Conservation (phyloP, 441 rosid species). For the Pelargonium fulgidum region DNA sequence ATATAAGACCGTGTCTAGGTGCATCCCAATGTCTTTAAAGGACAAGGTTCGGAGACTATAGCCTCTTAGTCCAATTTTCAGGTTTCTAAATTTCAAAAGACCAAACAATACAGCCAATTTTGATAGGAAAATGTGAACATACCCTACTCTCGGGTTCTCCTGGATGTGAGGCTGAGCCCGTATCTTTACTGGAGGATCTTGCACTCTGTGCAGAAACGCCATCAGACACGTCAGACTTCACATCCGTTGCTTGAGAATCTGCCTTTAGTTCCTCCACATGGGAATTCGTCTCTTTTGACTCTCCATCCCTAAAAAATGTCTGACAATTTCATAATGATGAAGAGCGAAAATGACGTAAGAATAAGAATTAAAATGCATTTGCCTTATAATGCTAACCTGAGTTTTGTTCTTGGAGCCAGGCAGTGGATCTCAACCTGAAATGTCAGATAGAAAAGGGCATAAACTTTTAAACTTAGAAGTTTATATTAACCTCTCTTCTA, state of each 20-base stretch:
- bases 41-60: not conserved
- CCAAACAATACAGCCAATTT: not conserved
- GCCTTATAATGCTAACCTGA: conserved; percentile 29
- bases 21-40: not conserved
- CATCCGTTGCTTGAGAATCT: conserved; percentile 25
- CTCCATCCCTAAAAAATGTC: conserved; percentile 32
- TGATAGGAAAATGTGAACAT: conserved; percentile 10
- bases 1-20: not conserved
- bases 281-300: conserved; percentile 29
- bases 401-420: conserved; percentile 41
- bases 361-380: not conserved
- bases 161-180: conserved; percentile 22
- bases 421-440: conserved; percentile 48
- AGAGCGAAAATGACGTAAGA: not conserved
- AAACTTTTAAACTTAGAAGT: not conserved
- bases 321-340: conserved; percentile 6
- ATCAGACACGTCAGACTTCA: conserved; percentile 34
- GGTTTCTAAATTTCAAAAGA: not conserved
- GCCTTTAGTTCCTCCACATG: conserved; percentile 17
- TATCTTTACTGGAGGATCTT: conserved; percentile 27
- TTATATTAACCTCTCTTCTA: not conserved
- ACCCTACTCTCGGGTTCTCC: conserved; percentile 32
- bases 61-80: not conserved
- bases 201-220: conserved; percentile 17
- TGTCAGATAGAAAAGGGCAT: conserved; percentile 9